Evolutionary conservation across 805 yeast genomes (phyloP), one percentile per base, ranked within the genome.

Genomic region (Yarrowia hollandica): DNA sequence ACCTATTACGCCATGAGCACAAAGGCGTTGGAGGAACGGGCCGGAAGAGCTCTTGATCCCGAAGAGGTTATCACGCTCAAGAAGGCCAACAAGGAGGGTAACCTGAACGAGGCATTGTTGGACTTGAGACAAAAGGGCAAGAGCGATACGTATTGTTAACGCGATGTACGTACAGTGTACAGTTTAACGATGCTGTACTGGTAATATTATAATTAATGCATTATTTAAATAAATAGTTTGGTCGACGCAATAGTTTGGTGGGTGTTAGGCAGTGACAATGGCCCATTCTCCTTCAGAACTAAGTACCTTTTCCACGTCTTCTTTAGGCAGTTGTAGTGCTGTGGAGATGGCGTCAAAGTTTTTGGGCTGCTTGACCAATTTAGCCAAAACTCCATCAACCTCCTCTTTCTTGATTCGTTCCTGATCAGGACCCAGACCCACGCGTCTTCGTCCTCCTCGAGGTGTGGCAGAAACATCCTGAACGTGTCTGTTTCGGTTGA

Each of bases 261-360:
- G n/a, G 16, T 12, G 11, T 28, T 31, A 63, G 11, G 57, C 63
- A 28, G 62, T 79, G 1, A 82, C 73, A 12, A 80, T 68, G 55
- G 72, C 77, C 72, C 81, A 81, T 15, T 79, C 79, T 1, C 84
- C 84, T 26, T 83, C 70, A 28, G 71, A 70, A 28, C 73, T 68
- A n/a, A 83, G 61, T 3, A 81, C 57, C 2, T 65, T 66, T 64
- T 83, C 86, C 1, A 86, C 80, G 25, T 84, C 85, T 18, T 68
- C 69, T 44, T 82, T 74, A 9, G 86, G 77, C 66, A 77, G 77
- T 46, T 78, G 80, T 65, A 88, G 72, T 60, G 82, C 86, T 0
- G 92, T 88, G 66, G 92, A 85, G 2, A 89, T 83, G 6, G 68
- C 62, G 50, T 71, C 74, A 35, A 69, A 68, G 59, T 71, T 71